Conservation (phyloP, 2,329 filamentous ascomycete genomes). For the Aureobasidium musti region DNA sequence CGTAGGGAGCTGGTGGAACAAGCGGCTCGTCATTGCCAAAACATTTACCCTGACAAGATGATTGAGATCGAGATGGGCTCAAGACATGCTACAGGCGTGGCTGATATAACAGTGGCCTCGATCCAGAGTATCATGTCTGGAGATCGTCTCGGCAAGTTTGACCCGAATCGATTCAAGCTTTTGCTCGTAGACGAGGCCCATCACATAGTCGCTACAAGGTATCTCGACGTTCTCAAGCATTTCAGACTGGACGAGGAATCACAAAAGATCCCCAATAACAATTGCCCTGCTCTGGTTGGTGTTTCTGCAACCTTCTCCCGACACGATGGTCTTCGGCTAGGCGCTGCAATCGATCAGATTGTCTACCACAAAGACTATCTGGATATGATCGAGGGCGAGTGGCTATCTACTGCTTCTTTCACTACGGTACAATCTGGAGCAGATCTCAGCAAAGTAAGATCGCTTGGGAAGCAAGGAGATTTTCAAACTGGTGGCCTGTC, state of each 20-base stretch:
- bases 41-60: constrained; percentile 74
- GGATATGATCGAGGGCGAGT: constrained; percentile 84
- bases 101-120: constrained; percentile 93
- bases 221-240: constrained; percentile 73
- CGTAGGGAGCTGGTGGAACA: constrained; percentile 93
- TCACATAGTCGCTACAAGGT: constrained; percentile 85
- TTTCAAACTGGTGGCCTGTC: constrained; percentile 80
- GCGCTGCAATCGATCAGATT: constrained; percentile 87
- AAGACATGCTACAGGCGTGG: constrained; percentile 71
- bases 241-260: constrained; percentile 66
- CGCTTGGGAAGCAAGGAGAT: constrained; percentile 69
- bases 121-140: constrained; percentile 79
- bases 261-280: constrained; percentile 43
- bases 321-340: constrained; percentile 80
- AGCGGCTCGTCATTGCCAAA: constrained; percentile 79
- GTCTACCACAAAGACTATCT: constrained; percentile 89
- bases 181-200: constrained; percentile 95
- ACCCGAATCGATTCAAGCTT: constrained; percentile 79
- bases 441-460: constrained; percentile 62
- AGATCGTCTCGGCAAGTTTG: constrained; percentile 77
- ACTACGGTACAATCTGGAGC: constrained; percentile 85
- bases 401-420: constrained; percentile 89
- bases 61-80: constrained; percentile 93
- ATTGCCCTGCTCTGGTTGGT: constrained; percentile 68
- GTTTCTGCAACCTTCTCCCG: constrained; percentile 82